These are phyloP conservation scores for Conidiobolus incongruus DNA, from an alignment of 371 early-diverging fungal species.

Conservation along the genomic window DNA sequence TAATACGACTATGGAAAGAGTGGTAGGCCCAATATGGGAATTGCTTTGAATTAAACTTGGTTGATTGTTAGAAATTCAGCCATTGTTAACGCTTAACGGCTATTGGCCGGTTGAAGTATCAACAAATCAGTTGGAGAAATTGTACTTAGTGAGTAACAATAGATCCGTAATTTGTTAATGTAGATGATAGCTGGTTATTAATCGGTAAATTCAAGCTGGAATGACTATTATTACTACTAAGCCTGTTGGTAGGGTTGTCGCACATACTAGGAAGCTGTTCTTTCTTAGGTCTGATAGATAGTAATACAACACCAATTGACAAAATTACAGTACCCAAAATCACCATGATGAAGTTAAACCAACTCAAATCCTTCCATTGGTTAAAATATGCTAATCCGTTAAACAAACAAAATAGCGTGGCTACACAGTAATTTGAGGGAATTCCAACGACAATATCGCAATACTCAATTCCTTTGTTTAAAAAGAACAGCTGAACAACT, in stretches of 20 bases:
- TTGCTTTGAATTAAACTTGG: too few relatives aligned
- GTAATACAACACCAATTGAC: constrained; percentile 33
- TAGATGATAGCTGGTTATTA: too few relatives aligned
- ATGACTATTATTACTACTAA: neutral
- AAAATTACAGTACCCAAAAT: constrained; percentile 38
- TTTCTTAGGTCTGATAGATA: constrained; percentile 14
- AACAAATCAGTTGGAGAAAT: too few relatives aligned
- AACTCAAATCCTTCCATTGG: constrained; percentile 36
- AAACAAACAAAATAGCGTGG: constrained; percentile 49
- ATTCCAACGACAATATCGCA: constrained; percentile 58
- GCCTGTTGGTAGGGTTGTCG: neutral
- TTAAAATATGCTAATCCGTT: constrained; percentile 62
- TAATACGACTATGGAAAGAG: too few relatives aligned
- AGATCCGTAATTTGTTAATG: neutral
- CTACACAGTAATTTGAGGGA: constrained; percentile 55
- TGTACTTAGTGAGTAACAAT: too few relatives aligned
- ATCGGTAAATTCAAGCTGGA: too few relatives aligned
- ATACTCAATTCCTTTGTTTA: constrained; percentile 45
- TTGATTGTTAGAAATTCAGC: too few relatives aligned
- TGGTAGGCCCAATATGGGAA: too few relatives aligned
- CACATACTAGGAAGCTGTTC: neutral
- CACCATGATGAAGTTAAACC: constrained; percentile 37
- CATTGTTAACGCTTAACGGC: too few relatives aligned
- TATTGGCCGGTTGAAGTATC: too few relatives aligned
- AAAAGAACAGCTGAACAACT: constrained; percentile 46